Conservation (phyloP, 345 rosid species). For the Populus alba region DNA sequence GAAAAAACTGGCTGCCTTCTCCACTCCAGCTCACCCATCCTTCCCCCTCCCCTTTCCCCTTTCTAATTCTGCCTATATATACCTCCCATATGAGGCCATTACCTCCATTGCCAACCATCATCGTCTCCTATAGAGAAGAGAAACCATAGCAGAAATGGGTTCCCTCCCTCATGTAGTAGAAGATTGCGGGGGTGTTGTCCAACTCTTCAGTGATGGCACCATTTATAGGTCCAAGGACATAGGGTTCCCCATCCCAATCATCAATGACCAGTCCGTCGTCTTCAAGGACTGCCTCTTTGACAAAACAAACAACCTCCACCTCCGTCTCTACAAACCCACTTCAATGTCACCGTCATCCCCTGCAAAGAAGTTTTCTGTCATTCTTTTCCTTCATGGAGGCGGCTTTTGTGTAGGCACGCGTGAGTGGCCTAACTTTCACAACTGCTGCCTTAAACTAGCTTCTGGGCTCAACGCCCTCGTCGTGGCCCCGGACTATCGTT, state of each 20-base stretch:
- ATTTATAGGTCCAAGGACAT: constrained; percentile 41
- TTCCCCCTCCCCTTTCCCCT: neutral
- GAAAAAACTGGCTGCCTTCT: neutral
- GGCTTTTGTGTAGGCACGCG: constrained; percentile 84
- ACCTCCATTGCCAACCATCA: neutral
- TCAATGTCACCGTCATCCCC: neutral
- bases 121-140: neutral
- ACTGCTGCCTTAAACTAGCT: constrained; percentile 61
- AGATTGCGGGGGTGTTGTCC: constrained; percentile 34
- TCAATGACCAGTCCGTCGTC: constrained; percentile 37
- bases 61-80: neutral
- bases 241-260: constrained; percentile 24
- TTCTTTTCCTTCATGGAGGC: constrained; percentile 66
- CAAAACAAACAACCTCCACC: constrained; percentile 46
- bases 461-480: constrained; percentile 57
- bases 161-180: constrained; percentile 30
- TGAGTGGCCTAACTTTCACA: constrained; percentile 69
- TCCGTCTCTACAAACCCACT: constrained; percentile 58
- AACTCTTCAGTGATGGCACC: constrained; percentile 42
- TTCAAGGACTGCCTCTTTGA: constrained; percentile 58
- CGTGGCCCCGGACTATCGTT: constrained; percentile 63
- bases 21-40: neutral
- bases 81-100: too few species aligned
- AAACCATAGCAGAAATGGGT: constrained; percentile 13
- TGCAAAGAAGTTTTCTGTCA: constrained; percentile 9